Conservation (phyloP, 441 rosid genomes). For the Populus hybrid region DNA sequence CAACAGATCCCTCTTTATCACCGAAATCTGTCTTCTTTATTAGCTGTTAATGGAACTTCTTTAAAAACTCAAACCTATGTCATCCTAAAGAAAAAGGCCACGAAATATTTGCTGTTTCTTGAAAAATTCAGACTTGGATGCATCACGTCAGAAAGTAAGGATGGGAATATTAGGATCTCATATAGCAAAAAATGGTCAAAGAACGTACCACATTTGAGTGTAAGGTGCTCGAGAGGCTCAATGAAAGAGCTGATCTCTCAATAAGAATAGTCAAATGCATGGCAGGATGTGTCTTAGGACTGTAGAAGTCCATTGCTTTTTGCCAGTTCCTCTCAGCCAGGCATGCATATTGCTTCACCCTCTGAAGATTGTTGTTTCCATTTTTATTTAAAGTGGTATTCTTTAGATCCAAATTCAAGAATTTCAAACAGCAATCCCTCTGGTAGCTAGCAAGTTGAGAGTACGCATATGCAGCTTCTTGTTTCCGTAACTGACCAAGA, state of each 20-base stretch:
- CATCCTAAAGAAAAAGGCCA: not conserved
- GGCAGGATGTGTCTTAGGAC: conserved; percentile 62
- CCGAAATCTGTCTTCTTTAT: not conserved
- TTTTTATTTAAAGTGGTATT: conserved; percentile 42
- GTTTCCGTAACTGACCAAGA: conserved; percentile 76
- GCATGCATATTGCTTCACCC: conserved; percentile 81
- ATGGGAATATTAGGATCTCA: not conserved
- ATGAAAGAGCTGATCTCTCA: conserved; percentile 68
- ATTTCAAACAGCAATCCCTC: conserved; percentile 69
- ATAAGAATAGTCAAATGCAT: conserved; percentile 71
- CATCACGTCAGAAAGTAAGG: not conserved
- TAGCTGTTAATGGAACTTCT: not conserved
- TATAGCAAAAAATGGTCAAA: conserved; percentile 10
- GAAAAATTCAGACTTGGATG: not conserved
- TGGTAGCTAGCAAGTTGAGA: conserved; percentile 92
- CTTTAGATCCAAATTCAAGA: conserved; percentile 46
- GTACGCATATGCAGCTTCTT: conserved; percentile 81
- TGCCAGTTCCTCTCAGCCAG: conserved; percentile 92
- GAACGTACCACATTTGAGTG: conserved; percentile 56
- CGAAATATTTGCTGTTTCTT: not conserved
- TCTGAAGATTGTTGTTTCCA: conserved; percentile 47
- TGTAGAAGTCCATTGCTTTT: conserved; percentile 73
- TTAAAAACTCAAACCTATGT: not conserved
- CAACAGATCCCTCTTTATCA: not conserved
- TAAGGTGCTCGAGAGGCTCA: conserved; percentile 50